phyloP scores from a whole-genome alignment of 345 rosid species.

The Mercurialis annua region DNA sequence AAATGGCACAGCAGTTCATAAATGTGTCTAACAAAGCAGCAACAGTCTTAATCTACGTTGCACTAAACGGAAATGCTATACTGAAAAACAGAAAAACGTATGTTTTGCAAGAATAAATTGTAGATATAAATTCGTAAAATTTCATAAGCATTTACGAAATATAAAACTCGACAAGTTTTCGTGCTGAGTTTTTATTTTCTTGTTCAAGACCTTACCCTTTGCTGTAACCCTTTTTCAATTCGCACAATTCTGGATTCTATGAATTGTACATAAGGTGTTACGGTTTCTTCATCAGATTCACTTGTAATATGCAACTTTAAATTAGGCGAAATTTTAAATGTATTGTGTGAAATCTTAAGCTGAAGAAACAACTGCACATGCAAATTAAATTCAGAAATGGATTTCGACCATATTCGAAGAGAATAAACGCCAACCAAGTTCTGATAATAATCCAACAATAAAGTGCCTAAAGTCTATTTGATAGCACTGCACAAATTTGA shows the following conservation, averaged over 20 bases:
- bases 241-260: neutral
- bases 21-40: neutral
- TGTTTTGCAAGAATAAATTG: no score
- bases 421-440: slow-evolving; percentile 20
- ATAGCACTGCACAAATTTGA: slow-evolving; percentile 7
- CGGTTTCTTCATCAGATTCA: neutral
- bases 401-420: slow-evolving; percentile 19
- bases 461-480: slow-evolving; percentile 20
- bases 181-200: neutral
- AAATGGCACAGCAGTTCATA: neutral
- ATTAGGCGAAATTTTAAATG: neutral
- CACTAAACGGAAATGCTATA: no score
- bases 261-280: no score
- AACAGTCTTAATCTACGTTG: no score
- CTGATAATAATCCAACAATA: slow-evolving; percentile 23
- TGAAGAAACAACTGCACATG: neutral
- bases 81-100: no score
- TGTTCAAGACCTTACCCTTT: no score
- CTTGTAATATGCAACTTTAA: neutral
- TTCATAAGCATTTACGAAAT: no score
- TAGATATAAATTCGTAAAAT: no score
- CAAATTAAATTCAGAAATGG: slow-evolving; percentile 16
- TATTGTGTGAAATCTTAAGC: neutral
- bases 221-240: neutral
- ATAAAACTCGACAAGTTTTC: no score